Conservation (phyloP, 306 rosid genomes). For the Datisca glomerata region DNA sequence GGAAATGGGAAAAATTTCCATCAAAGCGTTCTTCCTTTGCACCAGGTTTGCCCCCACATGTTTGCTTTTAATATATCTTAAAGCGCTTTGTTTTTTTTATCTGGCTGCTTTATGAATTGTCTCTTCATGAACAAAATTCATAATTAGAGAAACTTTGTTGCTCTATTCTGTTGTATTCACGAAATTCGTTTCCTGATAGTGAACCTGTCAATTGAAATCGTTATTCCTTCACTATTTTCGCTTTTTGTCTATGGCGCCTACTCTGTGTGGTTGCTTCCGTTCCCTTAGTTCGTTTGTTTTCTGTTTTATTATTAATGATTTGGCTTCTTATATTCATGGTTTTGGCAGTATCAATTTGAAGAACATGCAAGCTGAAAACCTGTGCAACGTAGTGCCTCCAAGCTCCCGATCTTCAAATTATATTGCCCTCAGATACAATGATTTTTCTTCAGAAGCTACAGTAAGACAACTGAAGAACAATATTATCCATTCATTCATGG, state of each 20-base stretch:
- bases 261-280: conserved; percentile 9
- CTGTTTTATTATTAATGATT: conserved; percentile 26
- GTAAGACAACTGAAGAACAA: conserved; percentile 34
- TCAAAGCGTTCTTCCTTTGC: conserved; percentile 79
- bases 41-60: conserved; percentile 44
- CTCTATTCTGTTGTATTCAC: neutral
- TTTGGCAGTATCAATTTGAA: conserved; percentile 96
- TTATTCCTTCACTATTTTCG: conserved; percentile 7
- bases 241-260: too few relatives aligned
- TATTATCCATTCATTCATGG: neutral
- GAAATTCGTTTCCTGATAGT: neutral
- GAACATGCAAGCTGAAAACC: conserved; percentile 80
- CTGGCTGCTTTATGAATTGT: conserved; percentile 1
- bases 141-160: neutral
- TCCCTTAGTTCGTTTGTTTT: conserved; percentile 14
- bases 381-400: conserved; percentile 65
- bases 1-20: conserved; percentile 43
- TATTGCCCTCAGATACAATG: conserved; percentile 70
- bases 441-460: conserved; percentile 28
- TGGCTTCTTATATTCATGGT: conserved; percentile 68
- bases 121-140: neutral
- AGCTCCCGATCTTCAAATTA: conserved; percentile 82
- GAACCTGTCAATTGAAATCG: neutral
- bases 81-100: neutral
- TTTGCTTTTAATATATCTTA: conserved; percentile 10